phyloP scores from a whole-genome alignment of 176 grass and related monocot species.

The Triticum turgidum region DNA sequence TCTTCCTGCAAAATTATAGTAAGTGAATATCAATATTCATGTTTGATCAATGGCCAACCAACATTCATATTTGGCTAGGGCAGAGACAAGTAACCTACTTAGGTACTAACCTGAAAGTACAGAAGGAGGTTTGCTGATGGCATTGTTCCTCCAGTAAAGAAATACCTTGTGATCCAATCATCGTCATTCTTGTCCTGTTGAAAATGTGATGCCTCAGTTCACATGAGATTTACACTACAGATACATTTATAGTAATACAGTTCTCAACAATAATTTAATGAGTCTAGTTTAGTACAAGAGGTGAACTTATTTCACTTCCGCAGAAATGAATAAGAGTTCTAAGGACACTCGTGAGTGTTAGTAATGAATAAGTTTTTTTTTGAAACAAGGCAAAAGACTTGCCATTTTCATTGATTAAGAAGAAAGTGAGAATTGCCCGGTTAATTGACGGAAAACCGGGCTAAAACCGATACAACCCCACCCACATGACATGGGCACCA shows the following conservation, averaged over 20 bases:
- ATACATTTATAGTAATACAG: not conserved
- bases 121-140: constrained; percentile 87
- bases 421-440: no score
- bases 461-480: no score
- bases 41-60: not conserved
- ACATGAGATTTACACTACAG: not conserved
- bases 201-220: constrained; percentile 1
- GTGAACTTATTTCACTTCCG: not conserved
- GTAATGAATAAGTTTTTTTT: not conserved
- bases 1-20: constrained; percentile 55
- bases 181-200: constrained; percentile 93
- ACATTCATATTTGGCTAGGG: not conserved
- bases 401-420: no score
- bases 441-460: no score
- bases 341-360: not conserved
- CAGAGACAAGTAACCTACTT: not conserved
- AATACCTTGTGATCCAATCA: constrained; percentile 98
- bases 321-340: not conserved
- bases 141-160: constrained; percentile 97
- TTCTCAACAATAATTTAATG: not conserved
- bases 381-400: no score
- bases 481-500: no score
- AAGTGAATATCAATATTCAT: not conserved
- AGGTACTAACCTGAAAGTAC: constrained; percentile 80
- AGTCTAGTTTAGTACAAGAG: not conserved